phyloP scores from a whole-genome alignment of 371 early-diverging fungal species.

The Mortierella sp. region DNA sequence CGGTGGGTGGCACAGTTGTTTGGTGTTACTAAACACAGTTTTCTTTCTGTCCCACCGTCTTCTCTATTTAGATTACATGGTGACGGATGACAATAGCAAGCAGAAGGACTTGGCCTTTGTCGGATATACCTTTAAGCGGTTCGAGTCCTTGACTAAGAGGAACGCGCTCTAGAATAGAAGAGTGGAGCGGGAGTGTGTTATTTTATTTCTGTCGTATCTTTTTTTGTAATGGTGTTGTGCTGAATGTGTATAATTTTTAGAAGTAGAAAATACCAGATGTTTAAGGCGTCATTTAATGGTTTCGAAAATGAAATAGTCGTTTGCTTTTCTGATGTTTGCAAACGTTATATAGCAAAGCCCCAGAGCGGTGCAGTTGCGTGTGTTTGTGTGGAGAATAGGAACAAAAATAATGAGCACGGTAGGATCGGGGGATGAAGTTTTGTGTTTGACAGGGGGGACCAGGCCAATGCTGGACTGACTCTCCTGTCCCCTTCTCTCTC shows the following conservation, averaged over 20 bases:
- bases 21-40: neutral
- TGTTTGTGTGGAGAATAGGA: neutral
- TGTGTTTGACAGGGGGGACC: no score
- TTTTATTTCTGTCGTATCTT: slow-evolving; percentile 7
- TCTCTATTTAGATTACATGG: slow-evolving; percentile 26
- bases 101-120: slow-evolving; percentile 96
- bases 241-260: no score
- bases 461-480: no score
- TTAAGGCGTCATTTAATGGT: no score
- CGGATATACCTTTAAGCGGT: slow-evolving; percentile 96
- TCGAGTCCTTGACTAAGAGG: slow-evolving; percentile 86
- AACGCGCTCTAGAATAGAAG: slow-evolving; percentile 70
- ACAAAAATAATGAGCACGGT: neutral
- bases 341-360: no score
- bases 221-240: no score
- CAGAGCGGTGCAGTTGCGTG: neutral
- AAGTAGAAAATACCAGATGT: no score
- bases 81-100: slow-evolving; percentile 62
- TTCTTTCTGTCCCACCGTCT: neutral
- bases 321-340: no score
- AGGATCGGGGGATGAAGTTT: neutral
- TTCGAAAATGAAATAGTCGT: no score
- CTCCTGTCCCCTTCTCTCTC: no score
- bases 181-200: neutral
- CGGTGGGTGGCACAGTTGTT: neutral